These are phyloP conservation scores for Cryptococcus sp. DNA, from an alignment of 1,284 basidiomycete genomes.

Conservation along the genomic window DNA sequence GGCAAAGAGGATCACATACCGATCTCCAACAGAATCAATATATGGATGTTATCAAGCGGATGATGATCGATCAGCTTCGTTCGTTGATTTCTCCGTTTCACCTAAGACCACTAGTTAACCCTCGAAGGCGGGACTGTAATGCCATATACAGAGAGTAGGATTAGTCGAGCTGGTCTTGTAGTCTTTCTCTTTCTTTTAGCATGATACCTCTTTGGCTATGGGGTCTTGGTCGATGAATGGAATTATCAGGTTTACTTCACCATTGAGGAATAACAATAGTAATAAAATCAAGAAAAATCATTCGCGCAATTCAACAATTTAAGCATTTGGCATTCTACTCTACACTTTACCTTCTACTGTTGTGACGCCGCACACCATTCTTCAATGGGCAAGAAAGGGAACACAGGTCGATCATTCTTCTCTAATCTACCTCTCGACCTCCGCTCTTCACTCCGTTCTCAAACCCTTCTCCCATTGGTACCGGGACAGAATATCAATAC, in stretches of 20 bases:
- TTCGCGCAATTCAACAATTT: too few species aligned
- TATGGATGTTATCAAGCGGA: constrained; percentile 13
- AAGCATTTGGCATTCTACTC: too few species aligned
- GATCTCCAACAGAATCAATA: constrained; percentile 15
- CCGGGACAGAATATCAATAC: neutral
- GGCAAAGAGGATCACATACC: constrained; percentile 5
- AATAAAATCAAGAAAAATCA: too few species aligned
- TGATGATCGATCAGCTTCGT: neutral
- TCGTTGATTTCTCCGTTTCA: neutral
- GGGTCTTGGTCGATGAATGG: too few species aligned
- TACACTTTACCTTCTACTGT: neutral
- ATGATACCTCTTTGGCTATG: too few species aligned
- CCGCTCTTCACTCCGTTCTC: constrained; percentile 26
- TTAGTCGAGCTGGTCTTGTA: too few species aligned
- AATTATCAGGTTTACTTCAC: too few species aligned
- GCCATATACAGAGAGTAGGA: too few species aligned
- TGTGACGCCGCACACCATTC: neutral
- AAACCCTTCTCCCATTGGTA: constrained; percentile 4
- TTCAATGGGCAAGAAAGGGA: constrained; percentile 7
- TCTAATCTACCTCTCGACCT: constrained; percentile 35
- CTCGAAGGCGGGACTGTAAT: too few species aligned
- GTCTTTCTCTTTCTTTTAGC: too few species aligned
- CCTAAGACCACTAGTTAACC: neutral
- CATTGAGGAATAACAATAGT: neutral
- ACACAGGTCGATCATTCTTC: constrained; percentile 30